phyloP scores from a whole-genome alignment of 306 rosid genomes.

The Purshia tridentata region DNA sequence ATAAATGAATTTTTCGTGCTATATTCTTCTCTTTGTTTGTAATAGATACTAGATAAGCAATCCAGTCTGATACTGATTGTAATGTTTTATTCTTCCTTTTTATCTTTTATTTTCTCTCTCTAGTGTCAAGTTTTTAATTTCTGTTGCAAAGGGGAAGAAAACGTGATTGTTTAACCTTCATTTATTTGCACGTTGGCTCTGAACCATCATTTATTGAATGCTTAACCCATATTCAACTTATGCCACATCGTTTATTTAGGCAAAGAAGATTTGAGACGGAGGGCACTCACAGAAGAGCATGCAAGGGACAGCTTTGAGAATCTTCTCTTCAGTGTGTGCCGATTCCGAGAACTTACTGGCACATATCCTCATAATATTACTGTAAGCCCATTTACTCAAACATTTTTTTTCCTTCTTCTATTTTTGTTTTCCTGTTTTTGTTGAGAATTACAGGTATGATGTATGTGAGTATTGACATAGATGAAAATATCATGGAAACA shows the following conservation, averaged over 20 bases:
- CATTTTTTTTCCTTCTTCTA: not conserved
- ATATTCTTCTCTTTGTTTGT: not conserved
- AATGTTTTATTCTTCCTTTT: not conserved
- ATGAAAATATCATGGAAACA: slow-evolving; percentile 13
- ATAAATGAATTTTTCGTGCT: not conserved
- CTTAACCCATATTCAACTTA: not conserved
- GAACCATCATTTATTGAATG: not conserved
- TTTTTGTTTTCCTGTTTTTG: too few species aligned
- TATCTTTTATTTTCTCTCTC: slow-evolving; percentile 10
- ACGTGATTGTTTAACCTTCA: not conserved
- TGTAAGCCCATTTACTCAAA: slow-evolving; percentile 38
- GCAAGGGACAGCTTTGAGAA: slow-evolving; percentile 97
- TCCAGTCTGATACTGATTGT: not conserved
- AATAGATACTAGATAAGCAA: not conserved
- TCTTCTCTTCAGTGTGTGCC: slow-evolving; percentile 87
- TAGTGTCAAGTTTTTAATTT: not conserved
- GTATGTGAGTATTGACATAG: not conserved
- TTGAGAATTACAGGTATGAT: not conserved
- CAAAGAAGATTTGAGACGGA: slow-evolving; percentile 58
- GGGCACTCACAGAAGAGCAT: slow-evolving; percentile 95
- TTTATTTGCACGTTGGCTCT: not conserved
- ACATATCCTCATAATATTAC: slow-evolving; percentile 79
- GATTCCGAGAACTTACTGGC: slow-evolving; percentile 92
- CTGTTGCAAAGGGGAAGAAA: not conserved
- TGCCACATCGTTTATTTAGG: slow-evolving; percentile 41